Base-by-base conservation (phyloP, 495 filamentous ascomycete species). In the Trichoderma reesei region DNA sequence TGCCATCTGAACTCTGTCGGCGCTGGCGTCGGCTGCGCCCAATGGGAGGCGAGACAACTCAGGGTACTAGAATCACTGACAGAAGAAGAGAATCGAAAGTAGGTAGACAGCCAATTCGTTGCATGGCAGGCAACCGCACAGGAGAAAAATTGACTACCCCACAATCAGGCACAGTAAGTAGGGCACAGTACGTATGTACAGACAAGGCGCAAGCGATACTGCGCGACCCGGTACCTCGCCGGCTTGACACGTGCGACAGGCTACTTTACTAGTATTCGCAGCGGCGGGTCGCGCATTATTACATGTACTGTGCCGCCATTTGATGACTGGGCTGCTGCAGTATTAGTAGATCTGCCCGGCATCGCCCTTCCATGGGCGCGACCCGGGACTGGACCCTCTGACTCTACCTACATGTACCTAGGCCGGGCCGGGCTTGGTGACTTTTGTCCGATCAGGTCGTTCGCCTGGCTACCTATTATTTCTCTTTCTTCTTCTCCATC, bases 331-430 rank as follows among this genome's bases (percentile, higher is more conserved):
- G 18, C 14, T 48, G 16, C 42, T 44, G 16, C 11, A n/a, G 13
- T 44, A 48, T n/a, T 18, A 48, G 44, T 18, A 48, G 44, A 48
- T 48, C 44, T 48, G 44, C 44, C 44, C 44, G 44, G 44, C 44
- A 48, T 48, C 44, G 44, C 44, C 44, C 44, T 48, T 48, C 7
- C 3, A 18, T 44, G 41, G 16, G 10, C 26, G 26, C 26, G 26
- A 26, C 26, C 26, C 26, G 26, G 26, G 26, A 26, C 26, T 26
- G 38, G 38, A 39, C 38, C 38, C 38, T 39, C 38, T 48, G 44
- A 48, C 44, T 48, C 44, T 18, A 48, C 18, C n/a, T n/a, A n/a
- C n/a, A n/a, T n/a, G n/a, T n/a, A n/a, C n/a, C 26, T 26, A 26
- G 26, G 26, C 26, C 26, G 26, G 26, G 26, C 26, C 26, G 26